phyloP scores from a whole-genome alignment of 129 eudicot genomes.

The Centrapalus pauciflorus region DNA sequence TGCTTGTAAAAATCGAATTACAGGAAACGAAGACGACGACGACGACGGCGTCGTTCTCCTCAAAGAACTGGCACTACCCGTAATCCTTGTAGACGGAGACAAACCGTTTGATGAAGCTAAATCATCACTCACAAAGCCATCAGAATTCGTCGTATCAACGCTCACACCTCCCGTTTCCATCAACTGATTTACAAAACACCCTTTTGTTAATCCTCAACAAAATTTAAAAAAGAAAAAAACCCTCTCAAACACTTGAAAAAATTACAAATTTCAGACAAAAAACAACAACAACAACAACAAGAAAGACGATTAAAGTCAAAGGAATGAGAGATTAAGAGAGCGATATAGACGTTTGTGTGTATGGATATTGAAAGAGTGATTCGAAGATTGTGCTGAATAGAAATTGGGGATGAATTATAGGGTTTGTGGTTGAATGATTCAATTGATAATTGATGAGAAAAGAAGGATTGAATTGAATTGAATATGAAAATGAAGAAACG shows the following conservation, averaged over 20 bases:
- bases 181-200: not conserved
- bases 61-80: not conserved
- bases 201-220: too few species aligned
- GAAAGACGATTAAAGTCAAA: slow-evolving; percentile 12
- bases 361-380: not conserved
- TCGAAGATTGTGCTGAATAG: slow-evolving; percentile 5
- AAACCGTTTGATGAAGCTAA: slow-evolving; percentile 5
- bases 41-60: slow-evolving; percentile 24
- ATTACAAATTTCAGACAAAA: slow-evolving; percentile 10
- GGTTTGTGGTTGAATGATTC: slow-evolving; percentile 21
- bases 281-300: not conserved
- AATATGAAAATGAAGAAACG: slow-evolving; percentile 20
- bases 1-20: slow-evolving; percentile 49
- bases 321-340: not conserved
- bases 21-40: slow-evolving; percentile 22
- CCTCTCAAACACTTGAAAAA: not conserved
- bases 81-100: not conserved
- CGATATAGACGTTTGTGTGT: slow-evolving; percentile 18
- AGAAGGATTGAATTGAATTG: not conserved
- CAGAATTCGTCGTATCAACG: slow-evolving; percentile 11
- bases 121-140: slow-evolving; percentile 14
- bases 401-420: slow-evolving; percentile 22
- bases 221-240: too few species aligned
- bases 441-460: not conserved
- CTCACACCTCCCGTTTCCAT: slow-evolving; percentile 28